Evolutionary conservation across 2,329 filamentous ascomycete species (phyloP).

Genomic region (Sclerotinia trifoliorum): DNA sequence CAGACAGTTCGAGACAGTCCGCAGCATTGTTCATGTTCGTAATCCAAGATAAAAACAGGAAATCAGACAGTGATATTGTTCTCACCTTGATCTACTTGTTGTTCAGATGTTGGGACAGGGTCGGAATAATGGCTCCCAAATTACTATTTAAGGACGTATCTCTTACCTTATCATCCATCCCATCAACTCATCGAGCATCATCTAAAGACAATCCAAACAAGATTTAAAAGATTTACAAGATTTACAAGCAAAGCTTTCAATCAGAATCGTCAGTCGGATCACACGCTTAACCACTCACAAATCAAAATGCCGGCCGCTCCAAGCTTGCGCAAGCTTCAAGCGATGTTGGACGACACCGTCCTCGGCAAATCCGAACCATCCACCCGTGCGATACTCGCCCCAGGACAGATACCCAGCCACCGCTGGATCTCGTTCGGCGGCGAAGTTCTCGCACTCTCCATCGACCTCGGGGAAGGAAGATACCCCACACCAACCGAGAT

Average conservation of each 20-base stretch:
- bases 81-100: neutral
- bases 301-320: neutral
- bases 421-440: slow-evolving; percentile 1
- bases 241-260: neutral
- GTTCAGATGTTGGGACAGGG: neutral
- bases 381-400: neutral
- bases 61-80: neutral
- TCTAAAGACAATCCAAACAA: neutral
- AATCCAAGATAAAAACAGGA: neutral
- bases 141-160: neutral
- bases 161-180: neutral
- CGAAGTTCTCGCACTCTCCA: neutral
- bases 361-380: neutral
- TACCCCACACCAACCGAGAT: neutral
- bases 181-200: neutral
- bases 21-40: neutral
- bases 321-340: neutral
- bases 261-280: slow-evolving; percentile 4
- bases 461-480: neutral
- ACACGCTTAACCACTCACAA: neutral
- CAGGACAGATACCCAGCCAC: neutral
- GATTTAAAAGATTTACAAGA: neutral
- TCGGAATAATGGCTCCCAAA: neutral
- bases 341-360: too few species aligned
- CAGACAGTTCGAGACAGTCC: neutral